These are phyloP conservation scores for Agapanthus africanus DNA, from an alignment of 106 monocot species.

Conservation along the genomic window DNA sequence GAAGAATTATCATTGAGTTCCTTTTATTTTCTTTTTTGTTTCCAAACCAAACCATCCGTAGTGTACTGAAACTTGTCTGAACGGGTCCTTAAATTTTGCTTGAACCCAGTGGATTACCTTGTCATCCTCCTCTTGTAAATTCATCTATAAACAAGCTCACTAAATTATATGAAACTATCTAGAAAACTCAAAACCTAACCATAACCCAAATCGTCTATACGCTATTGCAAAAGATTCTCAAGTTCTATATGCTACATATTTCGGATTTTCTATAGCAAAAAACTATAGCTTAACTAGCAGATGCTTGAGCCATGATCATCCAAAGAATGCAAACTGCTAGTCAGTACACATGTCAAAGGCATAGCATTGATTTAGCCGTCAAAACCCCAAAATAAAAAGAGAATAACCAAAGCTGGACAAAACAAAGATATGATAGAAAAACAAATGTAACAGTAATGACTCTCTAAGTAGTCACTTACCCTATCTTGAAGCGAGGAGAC, in stretches of 20 bases:
- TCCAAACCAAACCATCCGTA: too few species aligned
- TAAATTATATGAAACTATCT: neutral
- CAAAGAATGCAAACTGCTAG: neutral
- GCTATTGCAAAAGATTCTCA: neutral
- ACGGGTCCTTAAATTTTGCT: neutral
- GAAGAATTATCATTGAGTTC: too few species aligned
- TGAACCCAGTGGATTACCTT: neutral
- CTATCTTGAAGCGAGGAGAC: conserved; percentile 9
- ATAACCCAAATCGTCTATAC: neutral
- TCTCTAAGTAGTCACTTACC: conserved; percentile 5
- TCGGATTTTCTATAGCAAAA: conserved; percentile 1
- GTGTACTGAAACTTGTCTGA: too few species aligned
- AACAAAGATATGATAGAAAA: neutral
- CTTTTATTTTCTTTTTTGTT: too few species aligned
- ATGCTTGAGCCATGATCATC: neutral
- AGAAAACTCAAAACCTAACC: neutral
- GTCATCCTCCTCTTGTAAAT: neutral
- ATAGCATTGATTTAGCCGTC: neutral
- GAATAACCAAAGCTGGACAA: neutral
- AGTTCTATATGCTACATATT: neutral
- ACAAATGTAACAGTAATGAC: neutral
- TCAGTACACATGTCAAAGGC: neutral
- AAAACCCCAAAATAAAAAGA: neutral
- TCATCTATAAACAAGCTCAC: neutral
- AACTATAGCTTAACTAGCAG: neutral